Evolutionary conservation across 129 eudicot genomes (phyloP).

Genomic region (Ambrosia artemisiifolia): DNA sequence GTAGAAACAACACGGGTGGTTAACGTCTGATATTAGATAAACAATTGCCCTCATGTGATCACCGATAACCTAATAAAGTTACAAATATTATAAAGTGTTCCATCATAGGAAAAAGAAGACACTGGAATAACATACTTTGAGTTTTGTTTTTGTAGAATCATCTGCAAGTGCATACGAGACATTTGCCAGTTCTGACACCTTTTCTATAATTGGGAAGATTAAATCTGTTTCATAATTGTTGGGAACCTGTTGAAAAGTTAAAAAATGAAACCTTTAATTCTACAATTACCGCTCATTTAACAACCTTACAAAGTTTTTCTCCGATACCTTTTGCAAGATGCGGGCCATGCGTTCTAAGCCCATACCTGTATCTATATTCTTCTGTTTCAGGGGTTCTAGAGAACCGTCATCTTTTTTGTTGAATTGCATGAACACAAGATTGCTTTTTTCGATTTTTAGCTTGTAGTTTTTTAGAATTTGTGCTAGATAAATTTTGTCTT

Average conservation of each 20-base stretch:
- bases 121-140: slow-evolving; percentile 54
- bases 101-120: neutral
- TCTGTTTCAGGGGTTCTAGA: slow-evolving; percentile 82
- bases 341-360: slow-evolving; percentile 97
- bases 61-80: slow-evolving; percentile 65
- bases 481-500: too few species aligned
- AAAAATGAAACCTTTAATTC: neutral
- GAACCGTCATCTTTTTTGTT: slow-evolving; percentile 79
- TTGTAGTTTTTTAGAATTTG: too few species aligned
- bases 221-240: slow-evolving; percentile 96
- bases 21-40: slow-evolving; percentile 84
- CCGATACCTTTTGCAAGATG: slow-evolving; percentile 76
- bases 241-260: slow-evolving; percentile 64
- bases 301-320: neutral
- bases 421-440: slow-evolving; percentile 95
- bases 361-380: slow-evolving; percentile 93
- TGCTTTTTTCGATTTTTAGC: slow-evolving; percentile 2
- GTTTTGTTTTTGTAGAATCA: slow-evolving; percentile 65
- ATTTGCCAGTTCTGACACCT: slow-evolving; percentile 77
- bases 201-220: slow-evolving; percentile 85
- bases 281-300: neutral
- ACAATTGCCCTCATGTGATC: slow-evolving; percentile 94
- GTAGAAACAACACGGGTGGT: too few species aligned
- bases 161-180: slow-evolving; percentile 60
- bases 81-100: neutral